These are phyloP conservation scores for Pyrenophora graminea DNA, from an alignment of 2,329 filamentous ascomycete genomes.

Conservation along the genomic window DNA sequence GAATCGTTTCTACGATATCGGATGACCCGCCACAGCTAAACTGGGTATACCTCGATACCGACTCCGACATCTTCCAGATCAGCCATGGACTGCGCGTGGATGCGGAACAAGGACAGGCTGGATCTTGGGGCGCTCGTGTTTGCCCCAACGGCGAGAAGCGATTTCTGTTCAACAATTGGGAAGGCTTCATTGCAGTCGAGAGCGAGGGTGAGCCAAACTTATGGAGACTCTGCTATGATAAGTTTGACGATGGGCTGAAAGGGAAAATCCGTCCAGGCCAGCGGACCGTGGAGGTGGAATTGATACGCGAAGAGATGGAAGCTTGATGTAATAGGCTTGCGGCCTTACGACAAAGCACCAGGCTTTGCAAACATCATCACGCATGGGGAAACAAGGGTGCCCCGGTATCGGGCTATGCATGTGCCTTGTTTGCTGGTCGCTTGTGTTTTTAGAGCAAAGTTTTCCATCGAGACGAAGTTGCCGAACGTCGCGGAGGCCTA, in stretches of 20 bases:
- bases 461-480: no score
- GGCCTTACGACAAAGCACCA: not conserved
- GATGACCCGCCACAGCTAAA: slow-evolving; percentile 65
- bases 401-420: no score
- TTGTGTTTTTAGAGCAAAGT: no score
- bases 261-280: slow-evolving; percentile 33
- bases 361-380: no score
- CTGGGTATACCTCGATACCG: slow-evolving; percentile 67
- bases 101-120: slow-evolving; percentile 58
- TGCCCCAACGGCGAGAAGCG: slow-evolving; percentile 67
- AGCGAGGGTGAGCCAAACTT: slow-evolving; percentile 49
- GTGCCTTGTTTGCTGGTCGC: no score
- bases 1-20: slow-evolving; percentile 54
- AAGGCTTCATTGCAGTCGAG: slow-evolving; percentile 61
- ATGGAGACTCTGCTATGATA: slow-evolving; percentile 59
- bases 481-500: no score
- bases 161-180: slow-evolving; percentile 58
- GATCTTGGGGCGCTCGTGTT: slow-evolving; percentile 62
- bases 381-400: not conserved
- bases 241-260: slow-evolving; percentile 50
- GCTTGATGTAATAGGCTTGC: not conserved
- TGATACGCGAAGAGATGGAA: slow-evolving; percentile 19
- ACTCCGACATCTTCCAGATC: slow-evolving; percentile 49
- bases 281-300: slow-evolving; percentile 23
- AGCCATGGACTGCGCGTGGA: slow-evolving; percentile 62